Percentiles rank a stretch among this genome's conserved stretches.
Conservation (phyloP, 2,329 filamentous ascomycete genomes). For the Ophiostoma novo-ulmi region DNA sequence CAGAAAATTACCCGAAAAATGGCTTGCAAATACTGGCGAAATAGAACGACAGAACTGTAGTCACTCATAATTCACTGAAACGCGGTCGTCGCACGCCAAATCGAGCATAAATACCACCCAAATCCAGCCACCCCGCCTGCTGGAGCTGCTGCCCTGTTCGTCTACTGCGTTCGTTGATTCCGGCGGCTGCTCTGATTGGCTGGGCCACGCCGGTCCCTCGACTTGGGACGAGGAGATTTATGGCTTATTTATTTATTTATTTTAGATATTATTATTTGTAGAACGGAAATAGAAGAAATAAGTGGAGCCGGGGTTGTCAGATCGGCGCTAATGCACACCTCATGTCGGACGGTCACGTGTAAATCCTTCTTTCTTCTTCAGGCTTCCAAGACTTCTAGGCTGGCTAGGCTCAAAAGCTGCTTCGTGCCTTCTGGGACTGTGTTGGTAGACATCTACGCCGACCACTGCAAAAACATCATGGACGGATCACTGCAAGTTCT, state of each 20-base stretch:
- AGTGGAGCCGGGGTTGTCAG: conserved; percentile 16
- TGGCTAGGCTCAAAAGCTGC: neutral
- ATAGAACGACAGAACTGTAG: neutral
- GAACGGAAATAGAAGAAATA: conserved; percentile 21
- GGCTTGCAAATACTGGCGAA: neutral
- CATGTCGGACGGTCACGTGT: conserved; percentile 25
- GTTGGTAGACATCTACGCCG: no score
- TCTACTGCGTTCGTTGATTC: neutral
- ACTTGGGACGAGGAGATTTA: conserved; percentile 25
- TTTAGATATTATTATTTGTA: neutral
- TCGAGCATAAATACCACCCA: conserved; percentile 16
- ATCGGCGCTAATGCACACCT: conserved; percentile 30
- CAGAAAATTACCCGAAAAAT: neutral
- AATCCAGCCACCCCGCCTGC: conserved; percentile 20
- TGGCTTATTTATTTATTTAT: neutral
- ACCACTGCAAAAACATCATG: conserved; percentile 30
- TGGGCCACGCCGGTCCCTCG: conserved; percentile 6
- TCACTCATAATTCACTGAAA: neutral
- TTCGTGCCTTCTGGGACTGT: neutral
- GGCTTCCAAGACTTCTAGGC: neutral
- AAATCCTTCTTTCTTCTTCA: neutral
- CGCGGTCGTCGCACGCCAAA: conserved; percentile 9
- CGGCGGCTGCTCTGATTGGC: conserved; percentile 24
- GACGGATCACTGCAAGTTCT: conserved; percentile 53
- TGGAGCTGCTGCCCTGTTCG: neutral